Evolutionary conservation across 129 eudicot genomes (phyloP).

Genomic region (Heracleum sosnowskyi): DNA sequence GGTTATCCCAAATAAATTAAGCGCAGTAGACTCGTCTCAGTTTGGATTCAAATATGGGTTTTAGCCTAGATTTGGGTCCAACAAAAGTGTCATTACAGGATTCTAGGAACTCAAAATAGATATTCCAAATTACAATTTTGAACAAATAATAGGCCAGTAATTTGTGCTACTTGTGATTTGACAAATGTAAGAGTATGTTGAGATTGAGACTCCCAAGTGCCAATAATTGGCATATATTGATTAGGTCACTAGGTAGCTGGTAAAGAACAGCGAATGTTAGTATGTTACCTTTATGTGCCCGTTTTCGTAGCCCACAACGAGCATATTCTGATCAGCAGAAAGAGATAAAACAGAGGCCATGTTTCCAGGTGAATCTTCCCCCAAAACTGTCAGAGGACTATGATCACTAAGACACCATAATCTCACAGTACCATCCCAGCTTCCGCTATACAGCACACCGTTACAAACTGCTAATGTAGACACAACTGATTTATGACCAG

Average conservation of each 20-base stretch:
- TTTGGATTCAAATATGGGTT: neutral
- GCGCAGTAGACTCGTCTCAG: neutral
- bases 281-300: slow-evolving; percentile 51
- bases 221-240: neutral
- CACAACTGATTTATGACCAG: slow-evolving; percentile 85
- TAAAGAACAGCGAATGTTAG: neutral
- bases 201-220: neutral
- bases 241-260: neutral
- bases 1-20: neutral
- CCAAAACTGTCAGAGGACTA: slow-evolving; percentile 64
- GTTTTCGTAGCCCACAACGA: slow-evolving; percentile 64
- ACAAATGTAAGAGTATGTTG: neutral
- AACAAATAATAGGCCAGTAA: neutral
- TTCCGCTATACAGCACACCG: slow-evolving; percentile 84
- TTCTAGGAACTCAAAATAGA: neutral
- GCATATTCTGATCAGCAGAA: slow-evolving; percentile 38
- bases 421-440: slow-evolving; percentile 95
- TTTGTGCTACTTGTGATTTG: neutral
- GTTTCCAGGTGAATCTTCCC: slow-evolving; percentile 47
- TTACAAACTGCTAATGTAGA: slow-evolving; percentile 52
- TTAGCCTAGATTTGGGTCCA: neutral
- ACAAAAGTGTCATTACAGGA: neutral
- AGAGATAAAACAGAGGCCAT: slow-evolving; percentile 52
- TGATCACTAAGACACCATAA: slow-evolving; percentile 87
- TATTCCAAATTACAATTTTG: neutral